Base-by-base conservation (phyloP, 2,329 filamentous ascomycete genomes). In the Trichoderma atrobrunneum region DNA sequence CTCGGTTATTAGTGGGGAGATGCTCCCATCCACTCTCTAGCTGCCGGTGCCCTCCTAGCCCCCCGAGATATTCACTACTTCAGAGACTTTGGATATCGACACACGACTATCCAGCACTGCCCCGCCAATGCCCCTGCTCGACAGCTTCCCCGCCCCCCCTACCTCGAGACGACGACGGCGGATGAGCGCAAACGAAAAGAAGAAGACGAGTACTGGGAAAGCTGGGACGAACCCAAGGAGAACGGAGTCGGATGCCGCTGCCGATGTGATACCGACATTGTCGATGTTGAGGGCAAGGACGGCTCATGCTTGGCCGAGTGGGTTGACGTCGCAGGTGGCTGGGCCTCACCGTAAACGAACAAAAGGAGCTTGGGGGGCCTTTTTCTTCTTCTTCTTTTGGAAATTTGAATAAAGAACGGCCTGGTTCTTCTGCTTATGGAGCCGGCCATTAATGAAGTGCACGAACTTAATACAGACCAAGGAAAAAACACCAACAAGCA, bases 21-120 rank as follows among this genome's bases (percentile, higher is more conserved):
- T 83, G 96, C 96, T 72, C 96, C 96, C 16, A 98, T 99, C 77
- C 96, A 99, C 84, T 99, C 96, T 48, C 92, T 99, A 66, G 96
- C 96, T 32, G 95, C 96, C 30, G 96, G 96, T 76, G 93, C 92
- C 39, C 90, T 99, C 18, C 88, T 99, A 36, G 87, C 90, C 3
- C 90, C 93, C 61, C 86, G 87, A 70, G 94, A 99, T 79, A 93
- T 99, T 73, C 96, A 99, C 83, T 99, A 99, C 85, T 99, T 99
- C 91, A 94, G 96, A 77, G 96, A 99, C 81, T 95, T 98, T 83
- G 96, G 96, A 70, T 99, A 99, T 84, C 90, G 96, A 79, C 96
- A 99, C 83, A 99, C 96, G 7, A 99, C 96, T 4, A 99, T 99
- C 79, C 95, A 98, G 83, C 96, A 99, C 82, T 99, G 96, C 79